These are phyloP conservation scores for Kandelia obovata DNA, from an alignment of 345 rosid species.

Conservation along the genomic window DNA sequence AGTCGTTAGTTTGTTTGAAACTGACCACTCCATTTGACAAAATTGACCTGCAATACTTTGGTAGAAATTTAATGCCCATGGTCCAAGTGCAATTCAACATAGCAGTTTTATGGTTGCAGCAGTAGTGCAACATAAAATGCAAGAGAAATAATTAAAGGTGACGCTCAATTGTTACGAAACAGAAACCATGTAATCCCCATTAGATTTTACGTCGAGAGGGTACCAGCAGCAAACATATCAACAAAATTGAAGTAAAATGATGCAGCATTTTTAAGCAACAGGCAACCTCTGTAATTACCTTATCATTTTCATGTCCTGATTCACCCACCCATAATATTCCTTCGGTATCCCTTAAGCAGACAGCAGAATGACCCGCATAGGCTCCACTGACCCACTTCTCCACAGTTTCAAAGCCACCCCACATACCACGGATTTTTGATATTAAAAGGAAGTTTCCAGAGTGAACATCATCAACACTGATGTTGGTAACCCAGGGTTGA, in stretches of 20 bases:
- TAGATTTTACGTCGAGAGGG: background rate
- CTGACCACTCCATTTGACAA: too few relatives aligned
- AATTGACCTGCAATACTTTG: too few relatives aligned
- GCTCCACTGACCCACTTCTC: conserved; percentile 99
- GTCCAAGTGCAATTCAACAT: too few relatives aligned
- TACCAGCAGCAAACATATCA: background rate
- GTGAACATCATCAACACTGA: conserved; percentile 66
- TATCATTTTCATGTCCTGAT: conserved; percentile 88
- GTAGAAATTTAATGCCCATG: too few relatives aligned
- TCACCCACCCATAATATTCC: conserved; percentile 97
- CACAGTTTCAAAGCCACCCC: conserved; percentile 96
- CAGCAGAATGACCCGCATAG: conserved; percentile 91
- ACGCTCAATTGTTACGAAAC: too few relatives aligned
- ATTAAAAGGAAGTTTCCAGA: conserved; percentile 85
- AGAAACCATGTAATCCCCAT: background rate
- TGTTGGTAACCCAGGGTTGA: conserved; percentile 67
- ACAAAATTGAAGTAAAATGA: background rate
- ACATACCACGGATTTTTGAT: conserved; percentile 82
- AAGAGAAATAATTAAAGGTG: too few relatives aligned
- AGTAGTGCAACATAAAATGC: too few relatives aligned
- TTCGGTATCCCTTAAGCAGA: conserved; percentile 84
- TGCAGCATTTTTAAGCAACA: background rate
- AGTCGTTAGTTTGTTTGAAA: too few relatives aligned
- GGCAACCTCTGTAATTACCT: conserved; percentile 38
- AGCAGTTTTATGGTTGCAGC: too few relatives aligned